phyloP scores from a whole-genome alignment of 1,139 yeast species.

The Zygosaccharomyces sapae region DNA sequence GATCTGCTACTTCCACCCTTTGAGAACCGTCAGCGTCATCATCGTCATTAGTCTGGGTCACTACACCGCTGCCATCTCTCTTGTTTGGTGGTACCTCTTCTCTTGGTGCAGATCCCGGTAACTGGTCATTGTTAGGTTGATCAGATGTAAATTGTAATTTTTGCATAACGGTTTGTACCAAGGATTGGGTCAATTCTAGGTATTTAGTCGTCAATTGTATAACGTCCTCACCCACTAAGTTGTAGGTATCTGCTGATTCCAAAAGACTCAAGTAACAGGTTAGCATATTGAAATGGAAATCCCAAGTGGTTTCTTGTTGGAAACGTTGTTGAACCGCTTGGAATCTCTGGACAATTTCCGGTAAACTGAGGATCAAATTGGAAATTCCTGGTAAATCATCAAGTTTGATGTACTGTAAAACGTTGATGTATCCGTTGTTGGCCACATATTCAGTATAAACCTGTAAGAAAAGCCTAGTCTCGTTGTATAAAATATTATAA shows the following conservation, averaged over 20 bases:
- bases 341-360: constrained; percentile 24
- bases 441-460: constrained; percentile 31
- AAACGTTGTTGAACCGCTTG: constrained; percentile 22
- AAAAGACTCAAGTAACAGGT: constrained; percentile 27
- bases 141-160: constrained; percentile 14
- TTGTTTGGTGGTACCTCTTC: not conserved
- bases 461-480: constrained; percentile 30
- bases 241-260: constrained; percentile 22
- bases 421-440: constrained; percentile 31
- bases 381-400: constrained; percentile 23
- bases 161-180: constrained; percentile 19
- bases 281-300: constrained; percentile 31
- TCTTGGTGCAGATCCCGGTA: constrained; percentile 2
- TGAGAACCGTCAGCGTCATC: constrained; percentile 13
- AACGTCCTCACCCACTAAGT: constrained; percentile 16
- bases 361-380: constrained; percentile 18
- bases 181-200: constrained; percentile 11
- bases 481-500: constrained; percentile 32
- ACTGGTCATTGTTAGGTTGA: constrained; percentile 5
- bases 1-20: constrained; percentile 28
- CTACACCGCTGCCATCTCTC: constrained; percentile 19
- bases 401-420: constrained; percentile 29
- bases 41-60: constrained; percentile 5
- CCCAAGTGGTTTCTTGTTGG: constrained; percentile 30
- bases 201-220: constrained; percentile 21